Conservation (phyloP, 495 filamentous ascomycete species). For the Tuber umbilicatum region DNA sequence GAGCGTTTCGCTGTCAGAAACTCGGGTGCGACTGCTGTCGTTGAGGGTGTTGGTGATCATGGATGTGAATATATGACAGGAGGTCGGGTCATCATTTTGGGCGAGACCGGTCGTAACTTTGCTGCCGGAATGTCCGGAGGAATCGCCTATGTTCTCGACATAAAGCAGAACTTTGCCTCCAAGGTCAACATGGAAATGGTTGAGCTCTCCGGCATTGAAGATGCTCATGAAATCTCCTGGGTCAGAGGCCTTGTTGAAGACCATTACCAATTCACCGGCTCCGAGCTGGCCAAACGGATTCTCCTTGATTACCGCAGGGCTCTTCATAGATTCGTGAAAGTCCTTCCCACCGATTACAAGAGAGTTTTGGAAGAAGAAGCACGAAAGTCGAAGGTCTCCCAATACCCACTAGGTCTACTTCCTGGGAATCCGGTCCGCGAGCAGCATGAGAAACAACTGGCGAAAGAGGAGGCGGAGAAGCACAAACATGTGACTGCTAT, state of each 20-base stretch:
- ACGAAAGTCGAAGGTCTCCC: constrained; percentile 69
- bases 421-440: constrained; percentile 37
- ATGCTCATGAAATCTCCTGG: constrained; percentile 86
- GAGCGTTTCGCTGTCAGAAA: constrained; percentile 98
- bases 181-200: constrained; percentile 99
- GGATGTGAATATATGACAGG: constrained; percentile 99
- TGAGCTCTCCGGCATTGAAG: constrained; percentile 78
- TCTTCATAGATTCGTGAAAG: constrained; percentile 86
- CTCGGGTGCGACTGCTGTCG: constrained; percentile 91
- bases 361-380: constrained; percentile 82
- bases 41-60: constrained; percentile 96
- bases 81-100: constrained; percentile 83
- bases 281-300: constrained; percentile 89
- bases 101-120: constrained; percentile 96
- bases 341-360: constrained; percentile 96
- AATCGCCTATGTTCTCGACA: constrained; percentile 94
- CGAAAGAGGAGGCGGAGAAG: constrained; percentile 59
- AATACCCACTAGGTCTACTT: constrained; percentile 42
- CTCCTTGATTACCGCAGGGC: constrained; percentile 96
- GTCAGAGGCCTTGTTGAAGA: constrained; percentile 93
- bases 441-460: constrained; percentile 62
- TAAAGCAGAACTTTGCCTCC: constrained; percentile 80
- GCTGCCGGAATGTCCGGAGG: constrained; percentile 99
- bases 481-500: constrained; percentile 66
- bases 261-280: constrained; percentile 98